Evolutionary conservation across 371 early-diverging fungal genomes (phyloP), one percentile per base, ranked within the genome.

Genomic region (Rhizopus delemar): DNA sequence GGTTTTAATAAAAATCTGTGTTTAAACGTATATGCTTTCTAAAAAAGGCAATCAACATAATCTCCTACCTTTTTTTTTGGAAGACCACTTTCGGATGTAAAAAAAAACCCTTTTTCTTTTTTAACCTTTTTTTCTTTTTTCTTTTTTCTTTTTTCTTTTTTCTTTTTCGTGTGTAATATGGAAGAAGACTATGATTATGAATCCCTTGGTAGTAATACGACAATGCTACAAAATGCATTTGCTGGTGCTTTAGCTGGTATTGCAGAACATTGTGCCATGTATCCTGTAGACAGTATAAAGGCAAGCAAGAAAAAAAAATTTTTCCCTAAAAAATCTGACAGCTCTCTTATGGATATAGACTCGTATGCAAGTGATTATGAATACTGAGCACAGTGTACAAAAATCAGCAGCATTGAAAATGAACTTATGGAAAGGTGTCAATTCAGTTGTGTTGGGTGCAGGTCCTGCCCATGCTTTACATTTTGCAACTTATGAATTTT

Each of bases 221-320:
- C 89, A 12, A 77, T 94, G 61, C 67, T 83, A 15, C 87, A 91
- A 51, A 92, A 96, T 69, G 74, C 95, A 56, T 65, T 90, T 45
- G 97, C 97, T 5, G 98, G 98, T 35, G 96, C 97, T 4, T 79
- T 95, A 13, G 98, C 98, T 28, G 98, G 98, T 62, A 94, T 97
- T 62, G 91, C 93, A 39, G 98, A 98, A 72, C 98, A 98, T 70
- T 86, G 91, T 51, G 85, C 95, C 56, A 94, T 94, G 91, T 96
- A 91, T 78, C 98, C 98, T 8, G 80, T 97, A 39, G 98, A 98
- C 66, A 85, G 87, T 61, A 90, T 96, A 69, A 97, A 97, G 90
- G 93, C 91, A 81, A 63, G 64, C 5, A 13, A 8, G 5, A 39
- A 3, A 43, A 5, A 56, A 43, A 11, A 36, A 34, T 51, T 34